These are phyloP conservation scores for Astrocystis sublimbata DNA, from an alignment of 495 filamentous ascomycete genomes.

Conservation along the genomic window DNA sequence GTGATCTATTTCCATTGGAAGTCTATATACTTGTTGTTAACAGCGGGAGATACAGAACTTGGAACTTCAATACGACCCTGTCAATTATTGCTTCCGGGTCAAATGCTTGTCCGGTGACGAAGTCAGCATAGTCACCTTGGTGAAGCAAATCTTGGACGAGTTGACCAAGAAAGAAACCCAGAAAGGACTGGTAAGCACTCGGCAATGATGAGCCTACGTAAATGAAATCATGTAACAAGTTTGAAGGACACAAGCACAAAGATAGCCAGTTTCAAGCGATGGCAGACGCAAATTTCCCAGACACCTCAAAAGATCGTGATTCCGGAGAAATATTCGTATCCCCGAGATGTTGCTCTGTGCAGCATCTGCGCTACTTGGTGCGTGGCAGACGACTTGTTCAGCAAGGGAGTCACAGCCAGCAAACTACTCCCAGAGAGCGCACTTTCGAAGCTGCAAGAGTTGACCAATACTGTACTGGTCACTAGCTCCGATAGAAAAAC, in stretches of 20 bases:
- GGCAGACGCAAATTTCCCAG: neutral
- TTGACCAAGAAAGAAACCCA: slow-evolving; percentile 24
- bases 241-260: neutral
- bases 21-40: neutral
- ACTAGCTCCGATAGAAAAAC: slow-evolving; percentile 21
- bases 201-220: neutral
- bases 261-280: neutral
- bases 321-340: slow-evolving; percentile 10
- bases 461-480: slow-evolving; percentile 32
- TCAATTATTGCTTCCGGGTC: slow-evolving; percentile 31
- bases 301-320: neutral
- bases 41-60: slow-evolving; percentile 28
- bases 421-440: slow-evolving; percentile 22
- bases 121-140: slow-evolving; percentile 20
- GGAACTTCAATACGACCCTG: slow-evolving; percentile 30
- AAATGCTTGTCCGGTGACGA: slow-evolving; percentile 33
- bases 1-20: slow-evolving; percentile 21
- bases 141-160: slow-evolving; percentile 21
- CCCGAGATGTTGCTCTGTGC: slow-evolving; percentile 17
- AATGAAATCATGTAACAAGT: neutral
- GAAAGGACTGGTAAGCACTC: slow-evolving; percentile 24
- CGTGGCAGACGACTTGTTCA: slow-evolving; percentile 14
- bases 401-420: slow-evolving; percentile 2
- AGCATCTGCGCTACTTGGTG: slow-evolving; percentile 14
- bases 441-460: slow-evolving; percentile 23